These are phyloP conservation scores for Fusarium sp. DNA, from an alignment of 2,329 filamentous ascomycete species.

Conservation along the genomic window DNA sequence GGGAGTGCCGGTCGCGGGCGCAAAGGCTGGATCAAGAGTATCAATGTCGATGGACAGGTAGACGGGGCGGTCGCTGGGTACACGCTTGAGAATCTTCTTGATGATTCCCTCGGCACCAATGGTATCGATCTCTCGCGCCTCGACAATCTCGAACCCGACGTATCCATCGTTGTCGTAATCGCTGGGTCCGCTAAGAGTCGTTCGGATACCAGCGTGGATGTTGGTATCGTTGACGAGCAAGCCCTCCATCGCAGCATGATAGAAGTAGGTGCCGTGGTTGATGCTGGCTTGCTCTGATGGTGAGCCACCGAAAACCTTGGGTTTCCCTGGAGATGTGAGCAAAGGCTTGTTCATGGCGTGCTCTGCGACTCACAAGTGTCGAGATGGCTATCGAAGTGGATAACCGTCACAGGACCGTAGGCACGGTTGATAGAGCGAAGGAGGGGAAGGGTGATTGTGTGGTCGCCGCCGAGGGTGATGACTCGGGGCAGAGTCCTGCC, in stretches of 20 bases:
- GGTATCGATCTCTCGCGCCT: constrained; percentile 61
- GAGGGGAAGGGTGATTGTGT: constrained; percentile 69
- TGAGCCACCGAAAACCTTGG: constrained; percentile 86
- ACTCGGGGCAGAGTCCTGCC: constrained; percentile 81
- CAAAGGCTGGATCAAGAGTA: constrained; percentile 82
- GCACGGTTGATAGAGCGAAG: constrained; percentile 68
- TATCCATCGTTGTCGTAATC: constrained; percentile 76
- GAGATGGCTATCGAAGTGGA: constrained; percentile 70
- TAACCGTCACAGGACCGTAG: constrained; percentile 68
- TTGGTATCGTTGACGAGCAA: constrained; percentile 83
- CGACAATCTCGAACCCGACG: constrained; percentile 87
- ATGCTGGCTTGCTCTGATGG: constrained; percentile 78
- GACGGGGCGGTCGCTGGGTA: constrained; percentile 77
- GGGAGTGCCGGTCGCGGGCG: constrained; percentile 77
- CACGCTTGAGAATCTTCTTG: constrained; percentile 76
- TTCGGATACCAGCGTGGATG: constrained; percentile 88
- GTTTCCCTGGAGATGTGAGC: constrained; percentile 64
- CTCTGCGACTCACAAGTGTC: constrained; percentile 66
- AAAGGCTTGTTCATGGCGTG: accelerated
- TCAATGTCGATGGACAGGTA: constrained; percentile 89
- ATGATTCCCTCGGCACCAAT: constrained; percentile 75
- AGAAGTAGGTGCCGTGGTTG: constrained; percentile 92
- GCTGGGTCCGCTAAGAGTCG: constrained; percentile 74
- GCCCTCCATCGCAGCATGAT: constrained; percentile 80
- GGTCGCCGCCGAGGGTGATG: constrained; percentile 77